Percentiles rank a stretch among this genome's conserved stretches.
These are phyloP conservation scores for Kitagawia praeruptora DNA, from an alignment of 129 eudicot genomes.

Conservation along the genomic window DNA sequence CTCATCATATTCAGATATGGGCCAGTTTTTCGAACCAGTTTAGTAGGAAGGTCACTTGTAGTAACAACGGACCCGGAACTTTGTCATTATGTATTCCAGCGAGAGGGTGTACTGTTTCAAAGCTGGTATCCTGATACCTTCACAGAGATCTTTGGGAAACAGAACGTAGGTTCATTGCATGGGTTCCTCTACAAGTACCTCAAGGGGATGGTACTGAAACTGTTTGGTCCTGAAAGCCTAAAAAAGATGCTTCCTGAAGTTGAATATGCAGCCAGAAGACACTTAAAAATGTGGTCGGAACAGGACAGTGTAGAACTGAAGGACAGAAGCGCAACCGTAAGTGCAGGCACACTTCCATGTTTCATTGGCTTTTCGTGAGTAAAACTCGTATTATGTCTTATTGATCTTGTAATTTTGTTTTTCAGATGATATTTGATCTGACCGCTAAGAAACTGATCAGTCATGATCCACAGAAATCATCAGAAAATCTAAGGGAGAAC, in stretches of 20 bases:
- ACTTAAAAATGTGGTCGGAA: slow-evolving; percentile 52
- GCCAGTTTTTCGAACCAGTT: slow-evolving; percentile 55
- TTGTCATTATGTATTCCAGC: slow-evolving; percentile 44
- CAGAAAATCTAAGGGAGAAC: slow-evolving; percentile 73
- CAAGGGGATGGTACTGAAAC: slow-evolving; percentile 74
- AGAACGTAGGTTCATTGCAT: slow-evolving; percentile 92
- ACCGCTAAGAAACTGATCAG: slow-evolving; percentile 87
- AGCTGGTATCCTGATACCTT: slow-evolving; percentile 95
- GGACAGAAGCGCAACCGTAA: slow-evolving; percentile 74
- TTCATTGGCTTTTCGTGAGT: not conserved
- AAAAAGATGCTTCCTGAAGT: slow-evolving; percentile 83
- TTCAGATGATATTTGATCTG: slow-evolving; percentile 90
- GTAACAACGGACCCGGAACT: slow-evolving; percentile 76
- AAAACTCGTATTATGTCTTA: not conserved
- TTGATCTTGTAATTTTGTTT: slow-evolving; percentile 11
- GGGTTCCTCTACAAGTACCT: slow-evolving; percentile 95
- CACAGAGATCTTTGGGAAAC: slow-evolving; percentile 81
- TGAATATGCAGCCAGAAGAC: slow-evolving; percentile 41
- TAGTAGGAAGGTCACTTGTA: slow-evolving; percentile 79
- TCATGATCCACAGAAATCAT: slow-evolving; percentile 58
- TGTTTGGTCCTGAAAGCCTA: slow-evolving; percentile 83
- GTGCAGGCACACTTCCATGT: slow-evolving; percentile 6
- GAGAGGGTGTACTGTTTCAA: slow-evolving; percentile 68
- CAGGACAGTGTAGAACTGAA: slow-evolving; percentile 51
- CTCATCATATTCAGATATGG: slow-evolving; percentile 53